Evolutionary conservation across 495 filamentous ascomycete genomes (phyloP).

Genomic region (Aspergillus mulundensis): DNA sequence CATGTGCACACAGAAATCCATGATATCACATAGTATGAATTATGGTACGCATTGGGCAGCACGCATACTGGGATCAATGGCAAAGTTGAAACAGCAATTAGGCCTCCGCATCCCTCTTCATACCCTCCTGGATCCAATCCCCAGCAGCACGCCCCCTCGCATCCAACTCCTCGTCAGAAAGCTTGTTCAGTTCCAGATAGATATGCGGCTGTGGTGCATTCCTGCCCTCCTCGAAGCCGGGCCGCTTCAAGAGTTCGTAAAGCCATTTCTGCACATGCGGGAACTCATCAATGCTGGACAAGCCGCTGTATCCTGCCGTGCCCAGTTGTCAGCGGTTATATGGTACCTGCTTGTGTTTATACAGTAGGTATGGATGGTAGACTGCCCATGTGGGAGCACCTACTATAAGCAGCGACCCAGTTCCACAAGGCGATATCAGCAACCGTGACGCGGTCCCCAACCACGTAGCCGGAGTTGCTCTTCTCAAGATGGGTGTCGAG

Average conservation of each 20-base stretch:
- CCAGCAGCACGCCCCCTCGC: not conserved
- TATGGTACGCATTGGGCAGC: too few relatives aligned
- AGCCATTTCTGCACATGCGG: not conserved
- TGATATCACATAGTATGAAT: too few relatives aligned
- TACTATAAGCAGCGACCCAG: slow-evolving; percentile 3
- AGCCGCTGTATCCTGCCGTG: not conserved
- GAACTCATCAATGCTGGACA: slow-evolving; percentile 3
- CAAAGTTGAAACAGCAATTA: too few relatives aligned
- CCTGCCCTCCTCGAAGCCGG: not conserved
- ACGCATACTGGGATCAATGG: too few relatives aligned
- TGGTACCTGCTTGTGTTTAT: too few relatives aligned
- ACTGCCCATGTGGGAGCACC: not conserved
- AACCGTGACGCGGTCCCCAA: slow-evolving; percentile 2
- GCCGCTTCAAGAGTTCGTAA: not conserved
- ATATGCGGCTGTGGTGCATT: not conserved
- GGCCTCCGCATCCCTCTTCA: not conserved
- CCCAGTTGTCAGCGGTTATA: too few relatives aligned
- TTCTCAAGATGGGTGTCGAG: not conserved
- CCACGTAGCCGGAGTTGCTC: not conserved
- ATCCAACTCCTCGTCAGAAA: slow-evolving; percentile 3
- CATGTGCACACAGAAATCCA: too few relatives aligned
- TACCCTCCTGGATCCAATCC: not conserved
- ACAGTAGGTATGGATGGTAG: too few relatives aligned
- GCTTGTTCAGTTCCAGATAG: not conserved
- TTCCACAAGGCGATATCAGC: slow-evolving; percentile 1